phyloP scores from a whole-genome alignment of 768 basidiomycete genomes.

The Amanita jacksonii region DNA sequence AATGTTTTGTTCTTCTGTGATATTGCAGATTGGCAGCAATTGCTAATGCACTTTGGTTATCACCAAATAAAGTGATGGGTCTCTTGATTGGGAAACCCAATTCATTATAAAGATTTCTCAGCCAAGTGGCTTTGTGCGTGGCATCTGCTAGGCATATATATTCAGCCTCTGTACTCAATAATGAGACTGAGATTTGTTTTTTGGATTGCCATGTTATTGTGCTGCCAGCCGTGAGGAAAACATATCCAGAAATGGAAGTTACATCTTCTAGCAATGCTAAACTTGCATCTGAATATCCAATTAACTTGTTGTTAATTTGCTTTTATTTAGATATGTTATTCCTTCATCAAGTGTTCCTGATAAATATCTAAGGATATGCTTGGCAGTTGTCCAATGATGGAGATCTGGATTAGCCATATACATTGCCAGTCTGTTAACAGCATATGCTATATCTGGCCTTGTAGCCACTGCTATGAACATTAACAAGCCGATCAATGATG shows the following conservation, averaged over 20 bases:
- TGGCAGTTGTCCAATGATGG: neutral
- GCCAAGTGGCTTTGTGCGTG: no score
- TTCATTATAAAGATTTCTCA: no score
- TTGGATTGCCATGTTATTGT: neutral
- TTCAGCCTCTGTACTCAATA: no score
- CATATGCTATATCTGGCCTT: constrained; percentile 8
- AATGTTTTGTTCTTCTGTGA: no score
- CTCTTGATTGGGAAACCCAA: no score
- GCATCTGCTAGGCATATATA: no score
- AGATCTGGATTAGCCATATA: neutral
- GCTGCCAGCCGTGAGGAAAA: neutral
- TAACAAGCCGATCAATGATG: neutral
- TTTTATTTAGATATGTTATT: neutral
- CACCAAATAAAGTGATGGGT: no score
- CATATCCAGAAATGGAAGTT: neutral
- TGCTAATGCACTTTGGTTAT: no score
- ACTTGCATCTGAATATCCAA: neutral
- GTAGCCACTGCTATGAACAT: constrained; percentile 2
- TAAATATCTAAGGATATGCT: constrained; percentile 1
- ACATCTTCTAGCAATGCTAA: neutral
- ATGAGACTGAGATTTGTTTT: neutral
- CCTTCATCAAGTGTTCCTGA: neutral
- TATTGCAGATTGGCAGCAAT: no score
- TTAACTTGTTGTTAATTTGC: neutral
- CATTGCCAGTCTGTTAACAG: neutral